Evolutionary conservation across 352 stramenopile genomes (phyloP), one percentile per base, ranked within the genome.

Genomic region (Pythium oligandrum): DNA sequence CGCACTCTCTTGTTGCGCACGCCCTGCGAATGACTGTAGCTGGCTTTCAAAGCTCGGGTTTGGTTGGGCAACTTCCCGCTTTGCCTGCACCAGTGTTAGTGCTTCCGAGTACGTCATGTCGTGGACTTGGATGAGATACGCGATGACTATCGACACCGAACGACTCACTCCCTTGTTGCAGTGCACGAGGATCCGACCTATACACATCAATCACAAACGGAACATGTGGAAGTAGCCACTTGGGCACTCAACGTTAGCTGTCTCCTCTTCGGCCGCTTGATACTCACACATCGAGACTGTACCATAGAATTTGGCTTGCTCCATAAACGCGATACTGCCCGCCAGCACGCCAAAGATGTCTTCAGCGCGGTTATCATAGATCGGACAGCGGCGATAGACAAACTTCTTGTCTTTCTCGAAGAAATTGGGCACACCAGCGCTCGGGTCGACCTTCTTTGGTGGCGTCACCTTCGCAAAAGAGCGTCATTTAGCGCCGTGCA

Each of bases 161-260:
- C 90, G 78, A 61, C 84, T 96, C 51, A 96, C 80, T 51, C 90
- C 90, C 66, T 95, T 94, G 66, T 90, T 93, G 66, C 90, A 97
- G 62, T 97, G 90, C 51, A 97, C 88, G 35, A 97, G 73, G 39
- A 97, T 88, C 38, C 80, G 74, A 43, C 83, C 81, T 94, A 44
- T 3, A 48, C 31, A 45, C 36, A 44, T 1, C 12, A 40, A 10
- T 32, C 7, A 49, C 12, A 40, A 51, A 26, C 17, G 17, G 17
- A 26, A 26, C 17, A 26, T 26, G 17, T 26, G 40, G 36, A 10
- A 37, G 30, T 35, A 34, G 56, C 49, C 49, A 42, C 56, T 63
- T 63, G 56, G 49, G 42, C 11, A 51, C 26, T 35, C 31, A 10
- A 40, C 38, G 44, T 57, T 36, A 57, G 50, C 36, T 49, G 6